Evolutionary conservation across 352 stramenopile species (phyloP).

Genomic region (Halophytophthora batemanensis): DNA sequence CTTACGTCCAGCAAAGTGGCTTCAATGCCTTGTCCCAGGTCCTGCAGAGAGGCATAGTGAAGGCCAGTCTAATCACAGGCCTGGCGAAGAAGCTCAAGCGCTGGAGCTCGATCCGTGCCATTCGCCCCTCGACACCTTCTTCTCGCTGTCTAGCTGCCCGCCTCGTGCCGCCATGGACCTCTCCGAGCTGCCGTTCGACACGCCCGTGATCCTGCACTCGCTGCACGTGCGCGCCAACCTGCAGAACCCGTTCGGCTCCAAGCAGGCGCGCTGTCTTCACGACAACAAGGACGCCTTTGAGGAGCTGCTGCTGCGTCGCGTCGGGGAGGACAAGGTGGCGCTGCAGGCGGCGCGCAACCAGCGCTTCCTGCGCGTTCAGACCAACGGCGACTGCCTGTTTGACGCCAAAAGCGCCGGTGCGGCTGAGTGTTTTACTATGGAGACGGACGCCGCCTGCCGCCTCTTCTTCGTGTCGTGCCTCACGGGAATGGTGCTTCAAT

Average conservation of each 20-base stretch:
- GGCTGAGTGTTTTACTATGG: slow-evolving; percentile 5
- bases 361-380: background rate
- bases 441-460: slow-evolving; percentile 18
- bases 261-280: background rate
- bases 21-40: too few species aligned
- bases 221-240: background rate
- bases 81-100: too few species aligned
- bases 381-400: background rate
- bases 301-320: slow-evolving; percentile 2
- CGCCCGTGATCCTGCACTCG: slow-evolving; percentile 4
- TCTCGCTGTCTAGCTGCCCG: too few species aligned
- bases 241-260: slow-evolving; percentile 3
- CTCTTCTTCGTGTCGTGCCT: slow-evolving; percentile 33
- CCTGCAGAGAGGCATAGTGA: too few species aligned
- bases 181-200: slow-evolving; percentile 2
- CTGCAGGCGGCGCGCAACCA: slow-evolving; percentile 3
- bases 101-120: too few species aligned
- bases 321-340: slow-evolving; percentile 3
- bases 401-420: background rate
- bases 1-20: too few species aligned
- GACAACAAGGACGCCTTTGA: background rate
- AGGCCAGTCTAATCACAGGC: too few species aligned
- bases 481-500: slow-evolving; percentile 28
- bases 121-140: too few species aligned
- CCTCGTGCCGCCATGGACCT: slow-evolving; percentile 2